Conservation (phyloP, 2,329 filamentous ascomycete genomes). For the Exophiala mesophila region DNA sequence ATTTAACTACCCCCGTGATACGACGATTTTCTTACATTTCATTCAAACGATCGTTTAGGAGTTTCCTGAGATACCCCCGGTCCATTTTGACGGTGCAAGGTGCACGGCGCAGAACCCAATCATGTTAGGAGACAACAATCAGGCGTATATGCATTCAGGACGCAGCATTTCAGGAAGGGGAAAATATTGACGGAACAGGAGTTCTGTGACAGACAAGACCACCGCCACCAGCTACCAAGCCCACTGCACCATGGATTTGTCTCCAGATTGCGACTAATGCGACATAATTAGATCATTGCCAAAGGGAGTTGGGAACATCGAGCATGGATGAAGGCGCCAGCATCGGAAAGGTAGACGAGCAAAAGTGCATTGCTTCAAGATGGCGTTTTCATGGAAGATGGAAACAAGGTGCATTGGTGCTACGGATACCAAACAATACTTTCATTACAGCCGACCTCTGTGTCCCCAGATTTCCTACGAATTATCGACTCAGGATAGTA, state of each 20-base stretch:
- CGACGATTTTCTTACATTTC: not conserved
- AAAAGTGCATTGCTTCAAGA: too few relatives aligned
- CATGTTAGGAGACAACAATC: not conserved
- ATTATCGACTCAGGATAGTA: too few relatives aligned
- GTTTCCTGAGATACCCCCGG: constrained; percentile 17
- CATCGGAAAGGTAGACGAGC: too few relatives aligned
- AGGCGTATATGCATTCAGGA: not conserved
- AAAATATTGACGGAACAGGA: not conserved
- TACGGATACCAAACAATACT: too few relatives aligned
- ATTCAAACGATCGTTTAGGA: constrained; percentile 4
- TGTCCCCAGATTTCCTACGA: too few relatives aligned
- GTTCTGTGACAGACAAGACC: not conserved
- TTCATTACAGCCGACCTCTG: too few relatives aligned
- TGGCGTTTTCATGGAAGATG: too few relatives aligned
- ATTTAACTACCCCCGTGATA: not conserved
- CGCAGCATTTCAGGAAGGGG: not conserved
- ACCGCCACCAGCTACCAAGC: not conserved
- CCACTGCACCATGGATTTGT: not conserved
- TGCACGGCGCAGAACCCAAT: constrained; percentile 8
- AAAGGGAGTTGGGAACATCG: too few relatives aligned
- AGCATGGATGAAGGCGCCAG: too few relatives aligned
- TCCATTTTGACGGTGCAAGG: constrained; percentile 17
- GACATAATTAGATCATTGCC: too few relatives aligned
- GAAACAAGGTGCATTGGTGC: too few relatives aligned
- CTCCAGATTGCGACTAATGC: too few relatives aligned